These are phyloP conservation scores for Lactarius tabidus DNA, from an alignment of 768 basidiomycete species.

Conservation along the genomic window DNA sequence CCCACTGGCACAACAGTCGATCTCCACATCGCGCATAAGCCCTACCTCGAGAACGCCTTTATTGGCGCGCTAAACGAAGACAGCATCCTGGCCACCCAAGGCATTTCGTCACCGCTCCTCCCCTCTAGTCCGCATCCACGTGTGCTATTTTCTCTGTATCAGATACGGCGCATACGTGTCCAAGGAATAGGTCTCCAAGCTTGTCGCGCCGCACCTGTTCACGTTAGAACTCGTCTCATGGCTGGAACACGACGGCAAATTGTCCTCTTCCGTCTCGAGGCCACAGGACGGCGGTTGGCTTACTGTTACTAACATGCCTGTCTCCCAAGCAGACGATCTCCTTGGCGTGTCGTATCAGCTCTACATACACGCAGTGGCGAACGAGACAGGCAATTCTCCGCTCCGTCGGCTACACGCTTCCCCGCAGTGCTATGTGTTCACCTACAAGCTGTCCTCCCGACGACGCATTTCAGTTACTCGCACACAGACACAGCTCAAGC, in stretches of 20 bases:
- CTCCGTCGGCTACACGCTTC: not conserved
- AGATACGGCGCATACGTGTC: not conserved
- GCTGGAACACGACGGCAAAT: not conserved
- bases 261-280: not conserved
- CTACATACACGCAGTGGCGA: not conserved
- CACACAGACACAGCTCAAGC: not conserved
- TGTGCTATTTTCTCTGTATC: not conserved
- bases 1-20: not conserved
- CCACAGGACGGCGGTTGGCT: not conserved
- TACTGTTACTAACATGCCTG: not conserved
- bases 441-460: not conserved
- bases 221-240: not conserved
- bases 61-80: not conserved
- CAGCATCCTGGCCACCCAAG: not conserved
- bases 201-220: not conserved
- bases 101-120: not conserved
- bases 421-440: not conserved
- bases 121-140: not conserved
- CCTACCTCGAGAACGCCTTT: not conserved
- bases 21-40: not conserved
- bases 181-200: not conserved
- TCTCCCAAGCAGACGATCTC: not conserved
- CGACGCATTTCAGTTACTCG: not conserved
- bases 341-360: not conserved
- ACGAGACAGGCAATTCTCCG: not conserved